Conservation (phyloP, 176 grass and related monocot genomes). For the Musa acuminata region DNA sequence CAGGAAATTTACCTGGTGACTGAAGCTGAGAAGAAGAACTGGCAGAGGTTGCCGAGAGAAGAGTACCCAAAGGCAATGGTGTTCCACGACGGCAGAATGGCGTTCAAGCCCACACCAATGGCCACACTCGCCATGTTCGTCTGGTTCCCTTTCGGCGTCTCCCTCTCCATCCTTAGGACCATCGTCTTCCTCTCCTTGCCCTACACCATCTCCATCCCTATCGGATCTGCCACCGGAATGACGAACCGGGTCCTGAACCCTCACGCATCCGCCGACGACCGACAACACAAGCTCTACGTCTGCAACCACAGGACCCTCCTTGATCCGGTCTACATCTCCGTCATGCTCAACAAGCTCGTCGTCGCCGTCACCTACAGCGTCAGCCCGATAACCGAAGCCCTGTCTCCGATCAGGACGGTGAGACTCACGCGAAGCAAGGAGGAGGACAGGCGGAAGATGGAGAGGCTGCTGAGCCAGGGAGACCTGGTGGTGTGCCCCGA, state of each 20-base stretch:
- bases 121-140: slow-evolving; percentile 48
- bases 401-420: slow-evolving; percentile 59
- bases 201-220: slow-evolving; percentile 26
- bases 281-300: slow-evolving; percentile 30
- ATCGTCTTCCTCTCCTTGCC: slow-evolving; percentile 32
- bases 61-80: slow-evolving; percentile 44
- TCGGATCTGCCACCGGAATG: slow-evolving; percentile 51
- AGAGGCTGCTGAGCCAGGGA: slow-evolving; percentile 13
- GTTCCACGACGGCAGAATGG: slow-evolving; percentile 85
- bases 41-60: slow-evolving; percentile 28
- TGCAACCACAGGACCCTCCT: slow-evolving; percentile 80
- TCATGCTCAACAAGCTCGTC: slow-evolving; percentile 21
- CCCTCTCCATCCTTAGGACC: slow-evolving; percentile 33
- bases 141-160: slow-evolving; percentile 50
- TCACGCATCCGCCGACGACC: not conserved
- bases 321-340: slow-evolving; percentile 46
- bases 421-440: slow-evolving; percentile 51
- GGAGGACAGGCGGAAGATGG: slow-evolving; percentile 40
- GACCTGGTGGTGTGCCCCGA: slow-evolving; percentile 73
- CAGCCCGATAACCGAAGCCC: slow-evolving; percentile 54
- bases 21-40: slow-evolving; percentile 24
- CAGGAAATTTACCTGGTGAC: slow-evolving; percentile 47
- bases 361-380: slow-evolving; percentile 53
- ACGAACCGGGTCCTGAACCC: not conserved
- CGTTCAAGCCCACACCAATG: slow-evolving; percentile 43